phyloP scores from a whole-genome alignment of 441 rosid genomes.

The Raphanus hybrid region DNA sequence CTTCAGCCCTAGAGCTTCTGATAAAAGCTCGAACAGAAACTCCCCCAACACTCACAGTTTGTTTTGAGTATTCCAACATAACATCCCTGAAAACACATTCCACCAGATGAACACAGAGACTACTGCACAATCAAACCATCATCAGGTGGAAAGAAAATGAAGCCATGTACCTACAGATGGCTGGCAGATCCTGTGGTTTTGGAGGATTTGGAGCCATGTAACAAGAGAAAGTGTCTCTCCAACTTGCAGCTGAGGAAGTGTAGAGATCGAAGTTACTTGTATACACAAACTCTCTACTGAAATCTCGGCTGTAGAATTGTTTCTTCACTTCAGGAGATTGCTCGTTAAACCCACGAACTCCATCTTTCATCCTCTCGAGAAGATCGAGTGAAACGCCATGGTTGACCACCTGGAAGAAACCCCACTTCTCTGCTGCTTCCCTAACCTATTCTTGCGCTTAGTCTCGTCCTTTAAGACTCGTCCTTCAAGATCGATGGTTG shows the following conservation, averaged over 20 bases:
- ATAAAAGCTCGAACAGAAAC: conserved; percentile 48
- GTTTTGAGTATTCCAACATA: conserved; percentile 46
- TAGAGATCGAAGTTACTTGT: conserved; percentile 55
- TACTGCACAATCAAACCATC: background rate
- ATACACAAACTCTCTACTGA: conserved; percentile 37
- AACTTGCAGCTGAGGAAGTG: conserved; percentile 46
- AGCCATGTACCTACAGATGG: conserved; percentile 43
- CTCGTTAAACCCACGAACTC: conserved; percentile 52
- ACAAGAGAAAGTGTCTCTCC: conserved; percentile 59
- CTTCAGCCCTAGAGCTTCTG: conserved; percentile 64
- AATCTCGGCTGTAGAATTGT: conserved; percentile 48
- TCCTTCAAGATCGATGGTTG: conserved; percentile 45
- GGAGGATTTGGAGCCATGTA: conserved; percentile 61
- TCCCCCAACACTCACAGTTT: conserved; percentile 46
- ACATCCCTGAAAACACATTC: conserved; percentile 45
- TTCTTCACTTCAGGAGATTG: conserved; percentile 49
- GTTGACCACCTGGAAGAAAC: conserved; percentile 48
- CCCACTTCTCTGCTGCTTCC: conserved; percentile 44
- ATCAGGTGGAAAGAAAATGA: background rate
- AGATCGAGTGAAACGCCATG: conserved; percentile 51
- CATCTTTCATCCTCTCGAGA: conserved; percentile 50
- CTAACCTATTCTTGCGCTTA: conserved; percentile 21
- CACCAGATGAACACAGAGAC: background rate
- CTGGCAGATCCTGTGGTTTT: conserved; percentile 52
- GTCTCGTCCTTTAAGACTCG: background rate